phyloP scores from a whole-genome alignment of 2,329 filamentous ascomycete species.

The Aspergillus novofumigatus region DNA sequence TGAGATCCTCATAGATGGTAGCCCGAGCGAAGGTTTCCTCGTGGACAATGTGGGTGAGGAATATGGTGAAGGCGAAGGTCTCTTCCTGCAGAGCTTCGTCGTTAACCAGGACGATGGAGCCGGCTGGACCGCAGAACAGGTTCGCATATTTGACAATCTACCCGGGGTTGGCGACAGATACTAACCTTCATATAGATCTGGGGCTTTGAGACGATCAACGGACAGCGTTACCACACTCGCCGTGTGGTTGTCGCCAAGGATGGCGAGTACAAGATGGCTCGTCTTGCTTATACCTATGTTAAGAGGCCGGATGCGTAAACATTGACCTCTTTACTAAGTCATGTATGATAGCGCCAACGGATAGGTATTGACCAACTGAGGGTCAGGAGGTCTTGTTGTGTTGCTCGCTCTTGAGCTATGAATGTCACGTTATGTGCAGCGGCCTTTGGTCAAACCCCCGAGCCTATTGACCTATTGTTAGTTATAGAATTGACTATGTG shows the following conservation, averaged over 20 bases:
- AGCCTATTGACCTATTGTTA: neutral
- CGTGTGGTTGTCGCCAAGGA: slow-evolving; percentile 40
- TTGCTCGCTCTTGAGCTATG: neutral
- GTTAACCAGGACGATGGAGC: slow-evolving; percentile 40
- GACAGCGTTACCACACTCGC: slow-evolving; percentile 40
- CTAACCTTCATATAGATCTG: slow-evolving; percentile 32
- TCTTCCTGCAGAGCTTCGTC: slow-evolving; percentile 48
- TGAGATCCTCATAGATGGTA: slow-evolving; percentile 49
- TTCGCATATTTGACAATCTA: slow-evolving; percentile 21
- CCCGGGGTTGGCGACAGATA: neutral
- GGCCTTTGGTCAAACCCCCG: neutral
- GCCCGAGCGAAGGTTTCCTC: slow-evolving; percentile 57
- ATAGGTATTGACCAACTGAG: neutral
- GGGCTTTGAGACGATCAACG: slow-evolving; percentile 44
- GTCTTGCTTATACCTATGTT: slow-evolving; percentile 40
- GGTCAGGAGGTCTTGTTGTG: neutral
- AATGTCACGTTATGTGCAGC: neutral
- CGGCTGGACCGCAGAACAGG: slow-evolving; percentile 54
- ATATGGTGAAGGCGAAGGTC: slow-evolving; percentile 40
- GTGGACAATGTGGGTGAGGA: slow-evolving; percentile 46
- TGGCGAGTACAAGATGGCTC: slow-evolving; percentile 31
- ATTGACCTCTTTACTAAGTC: neutral
- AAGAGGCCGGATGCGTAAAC: neutral
- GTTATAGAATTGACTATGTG: neutral
- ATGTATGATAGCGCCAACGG: neutral